Conservation (phyloP, 768 basidiomycete species). For the Polyporus arcularius region DNA sequence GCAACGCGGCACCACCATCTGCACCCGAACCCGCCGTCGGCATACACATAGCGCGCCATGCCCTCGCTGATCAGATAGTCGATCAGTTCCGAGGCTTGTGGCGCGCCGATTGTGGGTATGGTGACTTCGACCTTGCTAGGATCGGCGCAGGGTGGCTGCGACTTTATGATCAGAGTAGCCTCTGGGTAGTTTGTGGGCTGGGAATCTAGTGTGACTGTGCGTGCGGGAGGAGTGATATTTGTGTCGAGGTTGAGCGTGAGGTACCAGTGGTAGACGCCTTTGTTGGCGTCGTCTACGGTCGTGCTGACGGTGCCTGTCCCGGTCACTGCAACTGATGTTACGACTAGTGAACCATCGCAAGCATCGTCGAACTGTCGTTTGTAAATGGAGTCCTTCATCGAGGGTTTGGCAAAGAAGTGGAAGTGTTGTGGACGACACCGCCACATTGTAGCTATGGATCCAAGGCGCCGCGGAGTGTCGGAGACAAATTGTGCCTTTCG, state of each 20-base stretch:
- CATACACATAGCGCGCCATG: background rate
- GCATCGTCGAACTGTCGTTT: background rate
- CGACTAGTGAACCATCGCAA: background rate
- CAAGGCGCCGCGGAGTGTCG: too few species aligned
- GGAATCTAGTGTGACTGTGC: background rate
- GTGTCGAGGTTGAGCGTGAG: background rate
- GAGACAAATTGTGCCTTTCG: too few species aligned
- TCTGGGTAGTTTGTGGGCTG: background rate
- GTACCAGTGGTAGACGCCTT: background rate
- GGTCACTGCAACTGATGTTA: background rate
- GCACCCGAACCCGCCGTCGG: background rate
- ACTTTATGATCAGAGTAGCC: background rate
- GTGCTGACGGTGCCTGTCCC: background rate
- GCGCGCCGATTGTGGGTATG: background rate
- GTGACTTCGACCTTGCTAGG: background rate
- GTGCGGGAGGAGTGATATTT: background rate
- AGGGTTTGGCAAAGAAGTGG: too few species aligned
- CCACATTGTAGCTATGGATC: too few species aligned
- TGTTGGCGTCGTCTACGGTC: background rate
- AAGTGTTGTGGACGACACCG: too few species aligned
- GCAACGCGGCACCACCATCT: background rate
- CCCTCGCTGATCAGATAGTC: background rate
- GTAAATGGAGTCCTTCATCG: background rate
- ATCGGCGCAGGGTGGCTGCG: background rate
- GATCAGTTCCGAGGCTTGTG: background rate